A percentile compares a stretch with the other conserved stretches of the same genome.
Evolutionary conservation across 192 early-diverging fungal genomes (phyloP).

Genomic region (Backusella luteola): DNA sequence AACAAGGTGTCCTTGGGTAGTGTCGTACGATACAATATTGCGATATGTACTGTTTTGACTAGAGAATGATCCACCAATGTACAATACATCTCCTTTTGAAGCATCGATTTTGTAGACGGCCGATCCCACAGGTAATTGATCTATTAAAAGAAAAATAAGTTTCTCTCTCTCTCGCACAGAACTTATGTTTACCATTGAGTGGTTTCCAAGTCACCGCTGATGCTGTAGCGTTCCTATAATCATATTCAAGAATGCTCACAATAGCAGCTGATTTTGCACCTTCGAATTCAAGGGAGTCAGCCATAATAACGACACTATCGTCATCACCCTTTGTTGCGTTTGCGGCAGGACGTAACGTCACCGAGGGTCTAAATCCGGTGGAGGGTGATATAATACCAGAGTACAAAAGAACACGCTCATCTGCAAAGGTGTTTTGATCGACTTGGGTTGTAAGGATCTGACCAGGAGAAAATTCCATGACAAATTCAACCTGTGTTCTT

Average conservation of each 20-base stretch:
- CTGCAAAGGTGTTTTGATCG: slow-evolving; percentile 26
- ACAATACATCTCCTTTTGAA: slow-evolving; percentile 29
- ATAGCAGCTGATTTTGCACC: slow-evolving; percentile 21
- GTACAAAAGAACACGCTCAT: slow-evolving; percentile 22
- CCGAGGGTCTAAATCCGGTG: slow-evolving; percentile 17
- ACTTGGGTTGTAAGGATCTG: not conserved
- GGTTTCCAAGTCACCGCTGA: slow-evolving; percentile 21
- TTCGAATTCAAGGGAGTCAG: slow-evolving; percentile 26
- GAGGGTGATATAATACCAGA: slow-evolving; percentile 16
- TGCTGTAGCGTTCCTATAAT: slow-evolving; percentile 1
- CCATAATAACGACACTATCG: slow-evolving; percentile 19
- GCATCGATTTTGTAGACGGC: slow-evolving; percentile 48
- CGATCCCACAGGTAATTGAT: slow-evolving; percentile 47
- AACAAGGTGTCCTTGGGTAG: slow-evolving; percentile 2
- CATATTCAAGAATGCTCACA: slow-evolving; percentile 33
- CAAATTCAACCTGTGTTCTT: slow-evolving; percentile 30
- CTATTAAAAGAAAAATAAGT: slow-evolving; percentile 22
- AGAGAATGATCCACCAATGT: slow-evolving; percentile 59
- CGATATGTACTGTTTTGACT: slow-evolving; percentile 31
- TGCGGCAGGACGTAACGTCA: slow-evolving; percentile 9
- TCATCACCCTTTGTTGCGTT: not conserved
- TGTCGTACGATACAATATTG: slow-evolving; percentile 60
- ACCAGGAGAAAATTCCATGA: slow-evolving; percentile 14
- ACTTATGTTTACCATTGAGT: slow-evolving; percentile 10
- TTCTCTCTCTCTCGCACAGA: too few species aligned